Base-by-base conservation (phyloP, 495 filamentous ascomycete species). In the Daldinia decipiens region DNA sequence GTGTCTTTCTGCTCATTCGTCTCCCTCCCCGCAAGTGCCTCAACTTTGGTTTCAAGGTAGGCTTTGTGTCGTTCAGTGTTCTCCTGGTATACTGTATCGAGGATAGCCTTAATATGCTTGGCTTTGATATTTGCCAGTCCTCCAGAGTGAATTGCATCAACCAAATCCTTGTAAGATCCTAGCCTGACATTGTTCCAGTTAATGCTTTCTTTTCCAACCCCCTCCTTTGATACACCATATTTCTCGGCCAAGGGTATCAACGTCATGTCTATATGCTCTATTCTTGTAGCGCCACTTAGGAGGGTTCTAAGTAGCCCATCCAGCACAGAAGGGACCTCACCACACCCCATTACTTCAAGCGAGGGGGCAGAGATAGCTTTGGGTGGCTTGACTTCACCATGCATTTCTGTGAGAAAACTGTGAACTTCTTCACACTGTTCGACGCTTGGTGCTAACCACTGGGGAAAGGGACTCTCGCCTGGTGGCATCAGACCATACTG, bases 261-360 rank as follows among this genome's bases (percentile, higher is more conserved):
- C 7, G 94, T 91, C 40, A 77, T 80, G 63, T 89, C 85, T 4
- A 91, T 87, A 62, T 93, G 91, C 5, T 74, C 85, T 59, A 87
- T 85, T 0, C 87, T 88, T 0, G 92, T 95, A 6, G 90, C 88
- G 0, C 91, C 91, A 76, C 92, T 96, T 26, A 97, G 84, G 4
- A 90, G 75, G 0, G 94, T 97, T 26, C 94, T 87, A 24, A 97
- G 86, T 0, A 99, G 81, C 0, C 94, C 95, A 75, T 98, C 95
- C 0, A 99, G 84, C 0, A 98, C 89, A 19, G 90, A 95, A 0
- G 95, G 95, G 0, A 98, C 95, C 77, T 99, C 94, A 13, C 95
- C 95, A 71, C 95, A 99, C 1, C 94, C 95, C 17, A 94, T 88
- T 13, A 93, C 86, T 3, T 90, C 90, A 2, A 92, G 79, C n/a